These are phyloP conservation scores for Calonectria henricotiae DNA, from an alignment of 2,329 filamentous ascomycete species.

Conservation along the genomic window DNA sequence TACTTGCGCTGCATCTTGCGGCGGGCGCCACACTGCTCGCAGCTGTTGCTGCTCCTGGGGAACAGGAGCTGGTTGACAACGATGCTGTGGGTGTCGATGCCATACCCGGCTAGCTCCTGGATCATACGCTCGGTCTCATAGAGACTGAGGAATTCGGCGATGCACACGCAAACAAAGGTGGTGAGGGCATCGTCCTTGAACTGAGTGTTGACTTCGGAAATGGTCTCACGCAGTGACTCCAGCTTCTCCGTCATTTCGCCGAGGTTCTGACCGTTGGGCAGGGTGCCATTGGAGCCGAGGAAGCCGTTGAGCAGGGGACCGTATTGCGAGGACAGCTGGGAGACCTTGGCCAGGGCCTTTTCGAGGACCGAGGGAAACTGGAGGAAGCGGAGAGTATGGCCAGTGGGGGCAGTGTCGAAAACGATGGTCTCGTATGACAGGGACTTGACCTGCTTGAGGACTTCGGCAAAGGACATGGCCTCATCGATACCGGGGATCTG, in stretches of 20 bases:
- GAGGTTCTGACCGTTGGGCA: constrained; percentile 94
- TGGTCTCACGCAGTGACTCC: constrained; percentile 92
- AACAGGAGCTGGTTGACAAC: constrained; percentile 99
- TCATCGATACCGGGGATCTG: constrained; percentile 99
- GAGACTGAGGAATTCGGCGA: constrained; percentile 94
- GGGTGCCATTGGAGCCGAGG: constrained; percentile 80
- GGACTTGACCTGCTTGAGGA: constrained; percentile 98
- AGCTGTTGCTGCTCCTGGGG: constrained; percentile 86
- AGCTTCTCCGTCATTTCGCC: constrained; percentile 95
- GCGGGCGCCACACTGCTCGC: constrained; percentile 95
- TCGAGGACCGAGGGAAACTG: constrained; percentile 98
- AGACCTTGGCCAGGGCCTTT: constrained; percentile 98
- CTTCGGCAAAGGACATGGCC: constrained; percentile 99
- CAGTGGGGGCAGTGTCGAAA: constrained; percentile 98
- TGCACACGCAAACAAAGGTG: constrained; percentile 98
- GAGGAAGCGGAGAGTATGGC: constrained; percentile 97
- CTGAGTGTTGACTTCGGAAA: constrained; percentile 95
- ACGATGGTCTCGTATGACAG: constrained; percentile 99
- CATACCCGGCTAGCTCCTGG: constrained; percentile 93
- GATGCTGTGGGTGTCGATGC: constrained; percentile 97
- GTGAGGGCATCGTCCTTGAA: constrained; percentile 98
- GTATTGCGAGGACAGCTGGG: constrained; percentile 93
- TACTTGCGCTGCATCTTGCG: constrained; percentile 99
- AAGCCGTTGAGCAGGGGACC: constrained; percentile 96
- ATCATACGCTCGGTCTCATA: constrained; percentile 99